These are phyloP conservation scores for Schizosaccharomyces octosporus DNA, from an alignment of 805 yeast genomes.

Conservation along the genomic window DNA sequence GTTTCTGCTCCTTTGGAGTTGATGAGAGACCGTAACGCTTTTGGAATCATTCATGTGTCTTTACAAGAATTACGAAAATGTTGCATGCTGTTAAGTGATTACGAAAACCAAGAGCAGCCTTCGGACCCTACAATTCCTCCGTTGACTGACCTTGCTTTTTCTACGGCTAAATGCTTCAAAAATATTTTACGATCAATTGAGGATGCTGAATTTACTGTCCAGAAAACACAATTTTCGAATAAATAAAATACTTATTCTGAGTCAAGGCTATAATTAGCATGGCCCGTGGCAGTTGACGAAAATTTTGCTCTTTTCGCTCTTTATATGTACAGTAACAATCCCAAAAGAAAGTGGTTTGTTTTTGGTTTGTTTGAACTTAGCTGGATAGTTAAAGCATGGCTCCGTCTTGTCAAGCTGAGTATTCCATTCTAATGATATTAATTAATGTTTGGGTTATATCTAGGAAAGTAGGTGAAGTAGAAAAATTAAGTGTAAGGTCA, in stretches of 20 bases:
- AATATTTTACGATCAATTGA: neutral
- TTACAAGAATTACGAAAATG: neutral
- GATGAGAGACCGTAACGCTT: neutral
- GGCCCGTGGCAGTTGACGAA: too few relatives aligned
- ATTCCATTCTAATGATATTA: too few relatives aligned
- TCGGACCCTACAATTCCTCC: neutral
- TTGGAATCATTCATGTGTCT: neutral
- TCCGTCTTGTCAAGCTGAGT: too few relatives aligned
- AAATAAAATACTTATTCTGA: neutral
- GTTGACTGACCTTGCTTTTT: neutral
- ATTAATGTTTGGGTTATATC: too few relatives aligned
- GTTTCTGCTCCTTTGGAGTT: neutral
- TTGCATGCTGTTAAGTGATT: neutral
- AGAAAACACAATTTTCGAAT: neutral
- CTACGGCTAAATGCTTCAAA: neutral
- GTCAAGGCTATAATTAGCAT: too few relatives aligned
- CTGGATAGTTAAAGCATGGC: too few relatives aligned
- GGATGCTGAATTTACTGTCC: neutral
- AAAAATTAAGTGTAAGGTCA: too few relatives aligned
- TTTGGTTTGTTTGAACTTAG: too few relatives aligned
- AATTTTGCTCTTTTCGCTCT: too few relatives aligned
- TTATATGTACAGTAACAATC: too few relatives aligned
- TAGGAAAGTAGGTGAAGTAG: too few relatives aligned
- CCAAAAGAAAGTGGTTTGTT: too few relatives aligned
- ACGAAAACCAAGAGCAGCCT: neutral